Evolutionary conservation across 345 rosid species (phyloP).

Genomic region (Arabis hirsuta): DNA sequence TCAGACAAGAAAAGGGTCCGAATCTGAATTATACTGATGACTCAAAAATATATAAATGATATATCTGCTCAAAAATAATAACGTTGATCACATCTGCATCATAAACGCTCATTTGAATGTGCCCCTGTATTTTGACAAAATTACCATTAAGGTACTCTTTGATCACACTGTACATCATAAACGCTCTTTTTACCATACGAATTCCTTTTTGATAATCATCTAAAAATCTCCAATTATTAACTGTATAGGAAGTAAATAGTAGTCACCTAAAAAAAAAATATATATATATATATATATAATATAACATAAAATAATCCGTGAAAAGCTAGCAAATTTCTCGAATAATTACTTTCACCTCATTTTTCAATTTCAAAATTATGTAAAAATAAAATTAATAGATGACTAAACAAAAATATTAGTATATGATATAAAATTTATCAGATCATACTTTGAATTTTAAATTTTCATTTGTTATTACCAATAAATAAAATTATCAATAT

Average conservation of each 20-base stretch:
- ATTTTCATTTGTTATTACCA: too few relatives aligned
- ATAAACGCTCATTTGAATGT: not conserved
- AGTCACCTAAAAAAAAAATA: too few relatives aligned
- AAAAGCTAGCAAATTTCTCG: too few relatives aligned
- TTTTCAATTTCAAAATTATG: too few relatives aligned
- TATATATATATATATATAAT: too few relatives aligned
- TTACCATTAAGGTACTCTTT: conserved; percentile 25
- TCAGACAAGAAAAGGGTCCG: conserved; percentile 32
- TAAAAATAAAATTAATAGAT: too few relatives aligned
- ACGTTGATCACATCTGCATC: conserved; percentile 26
- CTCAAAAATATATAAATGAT: conserved; percentile 11
- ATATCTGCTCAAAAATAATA: conserved; percentile 4
- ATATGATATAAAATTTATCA: too few relatives aligned
- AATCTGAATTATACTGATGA: conserved; percentile 33
- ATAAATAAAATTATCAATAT: too few relatives aligned
- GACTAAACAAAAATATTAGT: too few relatives aligned
- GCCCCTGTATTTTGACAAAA: conserved; percentile 3
- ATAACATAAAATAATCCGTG: not conserved
- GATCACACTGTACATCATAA: too few relatives aligned
- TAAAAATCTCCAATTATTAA: not conserved
- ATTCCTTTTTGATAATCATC: not conserved
- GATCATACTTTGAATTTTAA: too few relatives aligned
- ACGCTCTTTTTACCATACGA: conserved; percentile 11
- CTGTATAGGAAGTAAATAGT: not conserved
- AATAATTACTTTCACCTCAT: too few relatives aligned